These are phyloP conservation scores for Mucor mucedo DNA, from an alignment of 371 early-diverging fungal species.

Conservation along the genomic window DNA sequence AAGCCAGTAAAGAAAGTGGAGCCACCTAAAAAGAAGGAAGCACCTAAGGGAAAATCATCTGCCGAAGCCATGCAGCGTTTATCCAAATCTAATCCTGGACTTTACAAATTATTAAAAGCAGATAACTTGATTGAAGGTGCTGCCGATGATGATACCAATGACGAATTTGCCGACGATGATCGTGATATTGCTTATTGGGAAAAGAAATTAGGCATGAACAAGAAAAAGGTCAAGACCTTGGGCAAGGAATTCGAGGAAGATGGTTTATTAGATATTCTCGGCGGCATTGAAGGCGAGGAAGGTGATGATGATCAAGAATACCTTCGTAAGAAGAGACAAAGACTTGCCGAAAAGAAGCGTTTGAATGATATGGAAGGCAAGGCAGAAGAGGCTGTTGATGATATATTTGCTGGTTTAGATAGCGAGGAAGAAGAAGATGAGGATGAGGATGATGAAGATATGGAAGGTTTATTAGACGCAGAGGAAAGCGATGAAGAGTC, in stretches of 20 bases:
- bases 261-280: constrained; percentile 53
- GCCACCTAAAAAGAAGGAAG: constrained; percentile 1
- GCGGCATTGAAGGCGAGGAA: constrained; percentile 28
- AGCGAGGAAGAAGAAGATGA: constrained; percentile 18
- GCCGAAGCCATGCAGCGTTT: constrained; percentile 66
- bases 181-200: constrained; percentile 78
- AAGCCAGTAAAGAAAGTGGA: constrained; percentile 4
- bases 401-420: constrained; percentile 40
- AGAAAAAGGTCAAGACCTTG: constrained; percentile 55
- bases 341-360: constrained; percentile 43
- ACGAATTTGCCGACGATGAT: constrained; percentile 72
- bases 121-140: constrained; percentile 56
- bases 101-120: constrained; percentile 68
- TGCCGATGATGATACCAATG: constrained; percentile 29
- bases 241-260: constrained; percentile 68
- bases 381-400: constrained; percentile 46
- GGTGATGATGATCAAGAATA: constrained; percentile 54
- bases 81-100: constrained; percentile 69
- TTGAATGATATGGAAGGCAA: constrained; percentile 45
- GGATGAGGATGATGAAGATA: constrained; percentile 1
- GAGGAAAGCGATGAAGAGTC: constrained; percentile 2
- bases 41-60: constrained; percentile 21
- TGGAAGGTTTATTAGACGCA: constrained; percentile 9
- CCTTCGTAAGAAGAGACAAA: constrained; percentile 45
- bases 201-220: constrained; percentile 74